Evolutionary conservation across 202 grass and related monocot genomes (phyloP), one percentile per base, ranked within the genome.

Genomic region (Panicum hallii): DNA sequence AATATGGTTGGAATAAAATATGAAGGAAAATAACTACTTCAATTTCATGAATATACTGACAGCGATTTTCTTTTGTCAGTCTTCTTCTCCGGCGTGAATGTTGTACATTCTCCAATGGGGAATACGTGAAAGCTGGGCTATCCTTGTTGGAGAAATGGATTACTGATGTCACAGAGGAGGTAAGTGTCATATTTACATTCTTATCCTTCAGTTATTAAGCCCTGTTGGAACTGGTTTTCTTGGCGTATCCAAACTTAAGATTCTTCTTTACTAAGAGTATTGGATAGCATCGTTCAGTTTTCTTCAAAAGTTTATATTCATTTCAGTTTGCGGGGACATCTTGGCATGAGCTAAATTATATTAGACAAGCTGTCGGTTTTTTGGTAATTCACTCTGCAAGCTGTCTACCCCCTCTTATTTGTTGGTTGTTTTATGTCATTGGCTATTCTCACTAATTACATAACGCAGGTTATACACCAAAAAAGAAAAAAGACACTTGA

Each of bases 291-390:
- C 6, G 10, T 64, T 64, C 38, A 34, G 14, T 53, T 86, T 74
- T 63, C 2, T 87, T 81, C 53, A 89, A 57, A 77, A 72, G 38
- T 50, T 43, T 87, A 62, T 83, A 48, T 79, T 90, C 68, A 62
- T 74, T 90, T 61, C 68, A 99, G 97, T 96, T 92, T 91, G 88
- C 97, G 43, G 93, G 97, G 70, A 99, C 97, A 67, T 99, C 93
- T 58, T 94, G 91, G 97, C 97, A 99, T 78, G 93, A 99, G 79
- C 93, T 99, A 65, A 99, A 99, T 86, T 99, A 94, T 88, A 96
- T 99, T 73, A 94, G 93, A 83, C 86, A 96, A 83, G 97, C 93
- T 88, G 97, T 99, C 17, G 97, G 91, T 10, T 99, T 99, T 88
- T 94, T 99, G 93, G 97, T 99, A 99, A 88, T 79, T 69, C 9